Evolutionary conservation across 2,329 filamentous ascomycete species (phyloP).

Genomic region (Alternaria postmessia): DNA sequence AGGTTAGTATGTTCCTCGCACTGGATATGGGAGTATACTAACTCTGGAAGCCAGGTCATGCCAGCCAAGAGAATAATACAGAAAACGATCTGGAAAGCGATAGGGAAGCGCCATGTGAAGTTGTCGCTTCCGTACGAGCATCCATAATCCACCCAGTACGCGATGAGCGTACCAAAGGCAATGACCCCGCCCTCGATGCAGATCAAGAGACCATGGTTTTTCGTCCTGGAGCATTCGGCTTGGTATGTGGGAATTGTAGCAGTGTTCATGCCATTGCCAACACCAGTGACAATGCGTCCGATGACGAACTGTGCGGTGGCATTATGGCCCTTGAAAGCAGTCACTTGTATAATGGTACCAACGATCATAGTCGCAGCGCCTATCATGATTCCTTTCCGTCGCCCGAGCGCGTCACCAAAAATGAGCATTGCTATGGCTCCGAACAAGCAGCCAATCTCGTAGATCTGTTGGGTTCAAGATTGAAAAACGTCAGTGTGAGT

Average conservation of each 20-base stretch:
- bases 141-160: neutral
- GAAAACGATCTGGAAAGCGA: neutral
- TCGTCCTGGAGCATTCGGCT: neutral
- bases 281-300: neutral
- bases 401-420: neutral
- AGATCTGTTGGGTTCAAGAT: neutral
- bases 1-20: neutral
- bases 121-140: neutral
- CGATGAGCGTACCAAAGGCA: neutral
- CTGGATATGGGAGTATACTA: neutral
- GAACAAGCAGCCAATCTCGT: neutral
- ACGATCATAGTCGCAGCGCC: neutral
- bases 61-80: neutral
- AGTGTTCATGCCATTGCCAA: neutral
- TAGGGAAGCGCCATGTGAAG: neutral
- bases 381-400: neutral
- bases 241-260: neutral
- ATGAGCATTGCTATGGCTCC: neutral
- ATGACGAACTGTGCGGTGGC: neutral
- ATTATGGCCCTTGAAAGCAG: neutral
- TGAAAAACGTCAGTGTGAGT: neutral
- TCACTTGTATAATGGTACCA: neutral
- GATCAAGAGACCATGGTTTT: neutral
- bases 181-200: neutral
- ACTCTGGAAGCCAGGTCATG: neutral